Conservation (phyloP, 345 rosid species). For the Turnera subulata region DNA sequence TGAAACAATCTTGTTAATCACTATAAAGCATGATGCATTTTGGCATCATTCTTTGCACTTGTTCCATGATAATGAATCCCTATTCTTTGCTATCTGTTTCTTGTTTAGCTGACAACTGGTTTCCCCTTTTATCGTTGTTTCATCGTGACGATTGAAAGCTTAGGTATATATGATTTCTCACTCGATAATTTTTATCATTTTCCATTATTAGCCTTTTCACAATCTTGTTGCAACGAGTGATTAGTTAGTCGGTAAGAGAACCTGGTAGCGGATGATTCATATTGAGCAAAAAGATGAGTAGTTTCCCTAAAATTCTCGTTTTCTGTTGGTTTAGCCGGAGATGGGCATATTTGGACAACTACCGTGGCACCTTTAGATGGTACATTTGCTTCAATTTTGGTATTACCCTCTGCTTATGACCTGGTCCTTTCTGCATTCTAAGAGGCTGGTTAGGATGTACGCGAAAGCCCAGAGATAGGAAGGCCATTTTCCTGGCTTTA, state of each 20-base stretch:
- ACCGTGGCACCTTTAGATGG: conserved; percentile 90
- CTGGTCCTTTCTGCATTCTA: neutral
- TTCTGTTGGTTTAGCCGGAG: conserved; percentile 38
- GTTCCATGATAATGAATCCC: neutral
- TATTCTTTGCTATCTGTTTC: too few relatives aligned
- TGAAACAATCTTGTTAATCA: conserved; percentile 21
- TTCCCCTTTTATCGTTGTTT: too few relatives aligned
- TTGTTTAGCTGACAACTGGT: too few relatives aligned
- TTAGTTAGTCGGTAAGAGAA: too few relatives aligned
- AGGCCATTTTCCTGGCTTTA: neutral
- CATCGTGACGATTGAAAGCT: neutral
- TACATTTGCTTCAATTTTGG: conserved; percentile 96
- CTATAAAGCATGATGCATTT: neutral
- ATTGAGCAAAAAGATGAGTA: too few relatives aligned
- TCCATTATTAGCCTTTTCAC: too few relatives aligned
- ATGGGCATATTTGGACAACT: conserved; percentile 73
- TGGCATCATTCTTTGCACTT: neutral
- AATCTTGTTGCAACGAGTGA: too few relatives aligned
- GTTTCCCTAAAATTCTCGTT: conserved; percentile 2
- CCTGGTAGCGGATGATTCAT: too few relatives aligned
- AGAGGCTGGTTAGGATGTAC: too few relatives aligned
- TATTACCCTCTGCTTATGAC: conserved; percentile 23
- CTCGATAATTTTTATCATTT: too few relatives aligned
- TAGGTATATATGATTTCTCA: neutral
- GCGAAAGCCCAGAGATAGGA: too few relatives aligned